Evolutionary conservation across 345 rosid species (phyloP).

Genomic region (Theobroma cacao): DNA sequence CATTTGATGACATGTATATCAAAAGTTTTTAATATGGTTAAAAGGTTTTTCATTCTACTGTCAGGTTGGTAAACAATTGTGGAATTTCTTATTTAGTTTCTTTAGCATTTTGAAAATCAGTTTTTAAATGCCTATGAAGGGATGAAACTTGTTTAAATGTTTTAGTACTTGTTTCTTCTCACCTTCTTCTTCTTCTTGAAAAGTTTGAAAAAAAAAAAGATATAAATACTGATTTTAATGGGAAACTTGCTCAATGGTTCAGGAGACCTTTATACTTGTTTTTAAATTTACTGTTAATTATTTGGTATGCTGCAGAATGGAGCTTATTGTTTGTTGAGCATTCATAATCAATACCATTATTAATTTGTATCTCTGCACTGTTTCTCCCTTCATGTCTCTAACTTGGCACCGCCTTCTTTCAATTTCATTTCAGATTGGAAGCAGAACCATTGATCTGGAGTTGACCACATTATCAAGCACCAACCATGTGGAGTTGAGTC

Average conservation of each 20-base stretch:
- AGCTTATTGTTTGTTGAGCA: neutral
- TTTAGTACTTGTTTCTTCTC: no score
- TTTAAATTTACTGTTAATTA: neutral
- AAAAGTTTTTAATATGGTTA: neutral
- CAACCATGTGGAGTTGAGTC: constrained; percentile 89
- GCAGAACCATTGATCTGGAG: constrained; percentile 83
- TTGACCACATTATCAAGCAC: constrained; percentile 83
- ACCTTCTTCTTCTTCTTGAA: no score
- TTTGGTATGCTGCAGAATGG: neutral
- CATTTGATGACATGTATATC: neutral
- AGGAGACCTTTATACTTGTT: neutral
- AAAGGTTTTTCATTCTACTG: no score
- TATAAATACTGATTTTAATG: no score
- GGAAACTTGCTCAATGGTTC: no score
- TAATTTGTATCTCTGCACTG: neutral
- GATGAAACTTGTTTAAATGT: no score
- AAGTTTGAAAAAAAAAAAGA: no score
- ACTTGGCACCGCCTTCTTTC: neutral
- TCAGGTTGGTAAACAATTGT: no score
- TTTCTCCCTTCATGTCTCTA: neutral
- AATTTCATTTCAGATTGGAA: constrained; percentile 67
- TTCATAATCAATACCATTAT: neutral
- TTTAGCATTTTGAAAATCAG: no score
- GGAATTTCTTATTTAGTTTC: no score
- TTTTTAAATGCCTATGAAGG: no score